A percentile compares a stretch with the other conserved stretches of the same genome.
phyloP scores from a whole-genome alignment of 257 asterid species.

The Striga asiatica region DNA sequence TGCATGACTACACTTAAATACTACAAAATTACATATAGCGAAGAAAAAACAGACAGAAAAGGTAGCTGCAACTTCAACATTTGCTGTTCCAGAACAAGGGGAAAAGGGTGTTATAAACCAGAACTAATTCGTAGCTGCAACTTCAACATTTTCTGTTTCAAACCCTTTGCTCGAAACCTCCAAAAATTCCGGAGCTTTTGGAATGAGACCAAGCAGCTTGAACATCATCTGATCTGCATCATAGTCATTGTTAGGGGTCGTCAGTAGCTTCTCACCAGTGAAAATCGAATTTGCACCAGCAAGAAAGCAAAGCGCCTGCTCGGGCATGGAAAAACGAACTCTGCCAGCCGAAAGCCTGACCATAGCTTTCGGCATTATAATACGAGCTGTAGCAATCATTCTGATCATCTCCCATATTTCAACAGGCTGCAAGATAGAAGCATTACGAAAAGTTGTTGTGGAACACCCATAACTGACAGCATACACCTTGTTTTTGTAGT shows the following conservation, averaged over 20 bases:
- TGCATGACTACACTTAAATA: not conserved
- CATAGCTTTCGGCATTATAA: conserved; percentile 92
- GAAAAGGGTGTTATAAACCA: conserved; percentile 22
- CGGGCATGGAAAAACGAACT: conserved; percentile 84
- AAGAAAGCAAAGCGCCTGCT: conserved; percentile 93
- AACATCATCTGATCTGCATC: conserved; percentile 88
- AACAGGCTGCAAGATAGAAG: conserved; percentile 57
- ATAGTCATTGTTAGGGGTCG: conserved; percentile 90
- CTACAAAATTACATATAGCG: not conserved
- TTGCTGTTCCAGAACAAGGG: conserved; percentile 40
- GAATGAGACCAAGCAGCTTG: conserved; percentile 82
- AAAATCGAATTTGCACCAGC: conserved; percentile 98
- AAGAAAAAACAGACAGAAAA: too few species aligned
- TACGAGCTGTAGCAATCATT: conserved; percentile 96
- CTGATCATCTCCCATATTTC: conserved; percentile 99
- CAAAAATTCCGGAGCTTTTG: conserved; percentile 77
- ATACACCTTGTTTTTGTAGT: too few species aligned
- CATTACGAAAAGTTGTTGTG: conserved; percentile 2
- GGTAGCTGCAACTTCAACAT: conserved; percentile 39
- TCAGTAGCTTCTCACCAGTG: conserved; percentile 91
- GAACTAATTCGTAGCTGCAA: conserved; percentile 41
- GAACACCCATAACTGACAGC: not conserved
- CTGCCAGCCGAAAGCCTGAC: conserved; percentile 99
- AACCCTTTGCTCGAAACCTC: conserved; percentile 28
- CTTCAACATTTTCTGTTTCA: conserved; percentile 39